A percentile compares a stretch with the other conserved stretches of the same genome.
These are phyloP conservation scores for Ogataea saltuana DNA, from an alignment of 805 yeast genomes.

Conservation along the genomic window DNA sequence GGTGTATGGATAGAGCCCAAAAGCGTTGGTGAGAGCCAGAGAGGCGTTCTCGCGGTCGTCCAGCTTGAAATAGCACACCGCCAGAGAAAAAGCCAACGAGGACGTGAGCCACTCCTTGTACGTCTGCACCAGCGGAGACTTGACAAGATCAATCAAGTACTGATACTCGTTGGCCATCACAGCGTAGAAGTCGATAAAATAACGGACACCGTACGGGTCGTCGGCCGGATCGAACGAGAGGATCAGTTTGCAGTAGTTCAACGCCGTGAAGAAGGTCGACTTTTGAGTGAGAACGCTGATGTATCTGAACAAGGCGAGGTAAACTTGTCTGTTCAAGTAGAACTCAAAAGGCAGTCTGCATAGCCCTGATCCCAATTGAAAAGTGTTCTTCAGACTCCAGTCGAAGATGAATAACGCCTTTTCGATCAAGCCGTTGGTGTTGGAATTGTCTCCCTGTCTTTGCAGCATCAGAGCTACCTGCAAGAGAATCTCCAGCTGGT, in stretches of 20 bases:
- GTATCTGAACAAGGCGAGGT: slow-evolving; percentile 70
- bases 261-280: slow-evolving; percentile 76
- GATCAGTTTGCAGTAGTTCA: slow-evolving; percentile 69
- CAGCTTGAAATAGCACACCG: slow-evolving; percentile 56
- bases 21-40: slow-evolving; percentile 50
- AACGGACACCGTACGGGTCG: slow-evolving; percentile 83
- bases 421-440: slow-evolving; percentile 73
- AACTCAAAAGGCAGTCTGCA: slow-evolving; percentile 74
- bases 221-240: slow-evolving; percentile 69
- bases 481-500: slow-evolving; percentile 74
- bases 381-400: slow-evolving; percentile 62
- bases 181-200: slow-evolving; percentile 79
- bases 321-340: slow-evolving; percentile 75
- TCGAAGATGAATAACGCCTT: slow-evolving; percentile 79
- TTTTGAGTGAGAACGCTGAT: slow-evolving; percentile 70
- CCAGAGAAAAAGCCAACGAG: slow-evolving; percentile 65
- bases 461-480: slow-evolving; percentile 74
- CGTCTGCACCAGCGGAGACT: slow-evolving; percentile 55
- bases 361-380: slow-evolving; percentile 56
- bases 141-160: slow-evolving; percentile 57
- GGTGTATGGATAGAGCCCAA: slow-evolving; percentile 55
- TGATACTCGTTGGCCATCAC: slow-evolving; percentile 62
- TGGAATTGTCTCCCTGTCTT: slow-evolving; percentile 74
- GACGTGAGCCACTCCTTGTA: slow-evolving; percentile 73
- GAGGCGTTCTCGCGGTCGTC: slow-evolving; percentile 45